Conservation (phyloP, 2,329 filamentous ascomycete species). For the Ophiosphaerella korrae region DNA sequence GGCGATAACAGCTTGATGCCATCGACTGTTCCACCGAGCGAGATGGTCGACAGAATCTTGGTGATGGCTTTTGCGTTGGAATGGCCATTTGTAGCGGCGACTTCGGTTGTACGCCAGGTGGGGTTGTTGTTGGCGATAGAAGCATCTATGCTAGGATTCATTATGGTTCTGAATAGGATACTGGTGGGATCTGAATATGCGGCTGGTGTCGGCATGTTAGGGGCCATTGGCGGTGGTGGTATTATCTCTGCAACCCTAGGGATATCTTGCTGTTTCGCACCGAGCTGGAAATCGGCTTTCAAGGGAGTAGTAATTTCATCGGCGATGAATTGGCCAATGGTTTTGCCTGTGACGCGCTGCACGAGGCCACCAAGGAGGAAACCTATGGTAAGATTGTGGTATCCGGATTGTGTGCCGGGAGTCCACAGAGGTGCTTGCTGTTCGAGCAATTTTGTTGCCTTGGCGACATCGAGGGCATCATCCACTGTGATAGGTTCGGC, state of each 20-base stretch:
- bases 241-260: conserved; percentile 13
- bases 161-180: too few species aligned
- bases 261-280: conserved; percentile 10
- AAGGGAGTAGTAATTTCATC: conserved; percentile 73
- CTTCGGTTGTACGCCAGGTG: conserved; percentile 4
- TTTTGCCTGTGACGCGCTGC: conserved; percentile 9
- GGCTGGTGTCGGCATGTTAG: conserved; percentile 9
- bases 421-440: conserved; percentile 22
- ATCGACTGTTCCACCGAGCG: conserved; percentile 5
- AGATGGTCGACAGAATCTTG: conserved; percentile 12
- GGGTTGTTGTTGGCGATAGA: not conserved
- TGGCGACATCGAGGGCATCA: conserved; percentile 10
- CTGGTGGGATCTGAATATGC: not conserved
- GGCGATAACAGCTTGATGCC: conserved; percentile 7
- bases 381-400: conserved; percentile 20
- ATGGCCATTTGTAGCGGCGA: conserved; percentile 10
- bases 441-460: conserved; percentile 13
- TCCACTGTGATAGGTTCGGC: conserved; percentile 3
- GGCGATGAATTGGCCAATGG: conserved; percentile 10
- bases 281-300: conserved; percentile 26
- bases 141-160: conserved; percentile 5
- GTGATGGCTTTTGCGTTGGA: conserved; percentile 17
- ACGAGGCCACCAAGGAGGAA: conserved; percentile 18
- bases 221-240: conserved; percentile 11
- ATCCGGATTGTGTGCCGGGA: conserved; percentile 20